Percentiles rank a stretch among this genome's conserved stretches.
phyloP scores from a whole-genome alignment of 148 eudicot genomes.

The Oxyria digyna region DNA sequence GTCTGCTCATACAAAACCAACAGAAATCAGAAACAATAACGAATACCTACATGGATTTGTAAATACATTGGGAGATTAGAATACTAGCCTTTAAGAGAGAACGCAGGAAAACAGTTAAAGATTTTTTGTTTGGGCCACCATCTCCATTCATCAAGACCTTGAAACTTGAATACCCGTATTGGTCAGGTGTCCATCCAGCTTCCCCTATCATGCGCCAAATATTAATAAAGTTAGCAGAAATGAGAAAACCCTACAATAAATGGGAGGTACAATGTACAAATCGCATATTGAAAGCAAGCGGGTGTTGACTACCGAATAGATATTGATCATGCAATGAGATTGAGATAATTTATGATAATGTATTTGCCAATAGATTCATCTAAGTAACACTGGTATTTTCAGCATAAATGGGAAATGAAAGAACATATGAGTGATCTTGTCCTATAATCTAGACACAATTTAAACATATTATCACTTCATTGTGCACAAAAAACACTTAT shows the following conservation, averaged over 20 bases:
- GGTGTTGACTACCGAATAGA: no score
- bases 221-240: no score
- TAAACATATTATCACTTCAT: background rate
- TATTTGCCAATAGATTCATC: background rate
- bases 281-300: no score
- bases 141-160: constrained; percentile 44
- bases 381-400: background rate
- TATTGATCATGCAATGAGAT: no score
- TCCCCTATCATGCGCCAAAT: constrained; percentile 35
- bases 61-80: background rate
- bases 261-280: no score
- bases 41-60: background rate
- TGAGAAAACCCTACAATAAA: no score
- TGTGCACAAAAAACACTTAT: no score
- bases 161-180: constrained; percentile 79
- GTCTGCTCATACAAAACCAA: constrained; percentile 29
- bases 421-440: background rate
- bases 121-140: constrained; percentile 49
- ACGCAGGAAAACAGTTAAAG: constrained; percentile 68
- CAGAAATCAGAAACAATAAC: constrained; percentile 2
- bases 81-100: constrained; percentile 61
- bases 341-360: background rate
- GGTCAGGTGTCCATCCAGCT: constrained; percentile 98
- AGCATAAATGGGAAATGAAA: background rate
- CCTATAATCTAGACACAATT: background rate